Evolutionary conservation across 345 rosid species (phyloP).

Genomic region (Arabidopsis suecica): DNA sequence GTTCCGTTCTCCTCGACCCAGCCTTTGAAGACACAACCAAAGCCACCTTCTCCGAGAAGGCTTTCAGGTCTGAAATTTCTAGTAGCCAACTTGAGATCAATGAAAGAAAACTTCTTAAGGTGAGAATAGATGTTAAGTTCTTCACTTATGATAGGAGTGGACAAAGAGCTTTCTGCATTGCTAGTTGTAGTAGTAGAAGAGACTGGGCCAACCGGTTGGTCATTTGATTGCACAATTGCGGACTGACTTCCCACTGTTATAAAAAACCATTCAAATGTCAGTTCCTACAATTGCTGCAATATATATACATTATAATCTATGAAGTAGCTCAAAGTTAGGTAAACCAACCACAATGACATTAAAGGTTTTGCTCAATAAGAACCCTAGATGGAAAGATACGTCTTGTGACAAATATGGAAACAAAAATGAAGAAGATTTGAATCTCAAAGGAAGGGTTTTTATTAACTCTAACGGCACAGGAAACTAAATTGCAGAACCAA

Average conservation of each 20-base stretch:
- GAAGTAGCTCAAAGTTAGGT: conserved; percentile 31
- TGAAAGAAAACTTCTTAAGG: conserved; percentile 79
- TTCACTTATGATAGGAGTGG: conserved; percentile 87
- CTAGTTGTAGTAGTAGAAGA: conserved; percentile 86
- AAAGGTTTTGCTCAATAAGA: conserved; percentile 11
- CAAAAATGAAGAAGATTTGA: neutral
- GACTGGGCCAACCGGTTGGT: conserved; percentile 65
- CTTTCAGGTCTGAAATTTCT: conserved; percentile 97
- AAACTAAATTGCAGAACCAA: conserved; percentile 5
- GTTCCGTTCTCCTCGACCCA: conserved; percentile 99
- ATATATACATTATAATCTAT: too few relatives aligned
- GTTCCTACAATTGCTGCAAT: neutral
- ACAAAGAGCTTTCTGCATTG: conserved; percentile 80
- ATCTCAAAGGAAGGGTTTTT: neutral
- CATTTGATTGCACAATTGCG: conserved; percentile 67
- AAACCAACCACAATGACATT: conserved; percentile 35
- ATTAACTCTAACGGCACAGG: neutral
- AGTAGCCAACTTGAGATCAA: conserved; percentile 93
- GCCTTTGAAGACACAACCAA: conserved; percentile 97
- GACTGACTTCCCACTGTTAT: conserved; percentile 70
- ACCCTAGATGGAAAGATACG: conserved; percentile 26
- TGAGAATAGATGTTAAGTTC: conserved; percentile 89
- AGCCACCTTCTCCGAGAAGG: conserved; percentile 99
- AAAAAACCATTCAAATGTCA: neutral
- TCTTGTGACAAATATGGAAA: conserved; percentile 16